Percentiles rank a stretch among this genome's conserved stretches.
Conservation (phyloP, 176 grass and related monocot species). For the Hordeum vulgare region DNA sequence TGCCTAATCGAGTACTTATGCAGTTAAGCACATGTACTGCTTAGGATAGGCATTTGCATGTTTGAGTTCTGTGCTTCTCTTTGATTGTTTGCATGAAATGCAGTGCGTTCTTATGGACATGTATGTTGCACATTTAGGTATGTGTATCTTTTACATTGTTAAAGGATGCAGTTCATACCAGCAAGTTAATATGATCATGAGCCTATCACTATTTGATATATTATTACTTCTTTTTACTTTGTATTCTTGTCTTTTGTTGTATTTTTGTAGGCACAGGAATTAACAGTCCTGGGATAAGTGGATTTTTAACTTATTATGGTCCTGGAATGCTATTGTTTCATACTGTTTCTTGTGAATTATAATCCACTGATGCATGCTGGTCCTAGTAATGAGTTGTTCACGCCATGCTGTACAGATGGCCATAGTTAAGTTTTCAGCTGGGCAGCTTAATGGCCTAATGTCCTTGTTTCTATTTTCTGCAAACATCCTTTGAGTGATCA, state of each 20-base stretch:
- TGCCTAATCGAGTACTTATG: background rate
- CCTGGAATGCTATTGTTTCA: background rate
- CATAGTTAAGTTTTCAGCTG: background rate
- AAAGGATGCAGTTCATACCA: background rate
- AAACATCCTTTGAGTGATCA: conserved; percentile 6
- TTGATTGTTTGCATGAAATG: background rate
- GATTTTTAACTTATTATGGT: conserved; percentile 2
- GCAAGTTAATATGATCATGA: background rate
- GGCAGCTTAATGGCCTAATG: background rate
- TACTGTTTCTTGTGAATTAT: background rate
- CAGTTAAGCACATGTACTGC: background rate
- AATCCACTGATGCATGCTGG: background rate
- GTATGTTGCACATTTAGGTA: background rate
- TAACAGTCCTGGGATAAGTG: background rate
- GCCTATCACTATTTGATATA: background rate
- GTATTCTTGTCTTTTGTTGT: background rate
- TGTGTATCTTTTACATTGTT: background rate
- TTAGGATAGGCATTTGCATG: background rate
- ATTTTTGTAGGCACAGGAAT: background rate
- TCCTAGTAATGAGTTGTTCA: background rate
- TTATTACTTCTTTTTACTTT: background rate
- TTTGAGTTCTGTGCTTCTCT: background rate
- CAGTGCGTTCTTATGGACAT: background rate
- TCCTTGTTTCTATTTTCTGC: background rate
- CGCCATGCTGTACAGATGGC: background rate